phyloP scores from a whole-genome alignment of 371 early-diverging fungal species.

The Amoeboaphelidium protococcarum region DNA sequence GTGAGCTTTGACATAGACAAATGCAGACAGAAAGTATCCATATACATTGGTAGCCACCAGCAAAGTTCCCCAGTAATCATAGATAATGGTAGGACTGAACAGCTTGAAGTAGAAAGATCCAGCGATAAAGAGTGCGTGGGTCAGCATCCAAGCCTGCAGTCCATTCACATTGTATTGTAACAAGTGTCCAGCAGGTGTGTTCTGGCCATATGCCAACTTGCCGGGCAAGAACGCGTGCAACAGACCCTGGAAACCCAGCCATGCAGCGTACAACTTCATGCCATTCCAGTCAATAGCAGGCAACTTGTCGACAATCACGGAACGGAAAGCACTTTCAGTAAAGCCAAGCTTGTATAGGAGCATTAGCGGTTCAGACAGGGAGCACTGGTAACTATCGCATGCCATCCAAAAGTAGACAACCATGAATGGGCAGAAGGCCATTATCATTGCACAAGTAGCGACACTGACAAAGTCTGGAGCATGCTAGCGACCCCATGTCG shows the following conservation, averaged over 20 bases:
- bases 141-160: conserved; percentile 34
- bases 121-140: conserved; percentile 35
- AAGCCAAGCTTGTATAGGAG: conserved; percentile 9
- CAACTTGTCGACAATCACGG: conserved; percentile 5
- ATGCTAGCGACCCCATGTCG: not conserved
- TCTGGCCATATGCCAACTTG: conserved; percentile 39
- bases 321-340: not conserved
- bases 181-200: conserved; percentile 48
- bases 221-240: conserved; percentile 32
- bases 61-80: conserved; percentile 44
- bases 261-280: conserved; percentile 22
- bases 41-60: conserved; percentile 40
- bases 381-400: conserved; percentile 31
- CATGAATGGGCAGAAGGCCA: conserved; percentile 29
- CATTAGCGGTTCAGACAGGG: conserved; percentile 24
- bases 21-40: conserved; percentile 38
- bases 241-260: conserved; percentile 41
- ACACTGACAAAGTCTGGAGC: not conserved
- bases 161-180: conserved; percentile 47
- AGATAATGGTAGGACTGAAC: conserved; percentile 29
- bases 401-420: conserved; percentile 34
- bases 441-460: conserved; percentile 6
- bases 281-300: conserved; percentile 18
- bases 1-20: conserved; percentile 38
- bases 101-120: conserved; percentile 17